These are phyloP conservation scores for Tetradesmus lagerheimii DNA, from an alignment of 139 green algal genomes.

Conservation along the genomic window DNA sequence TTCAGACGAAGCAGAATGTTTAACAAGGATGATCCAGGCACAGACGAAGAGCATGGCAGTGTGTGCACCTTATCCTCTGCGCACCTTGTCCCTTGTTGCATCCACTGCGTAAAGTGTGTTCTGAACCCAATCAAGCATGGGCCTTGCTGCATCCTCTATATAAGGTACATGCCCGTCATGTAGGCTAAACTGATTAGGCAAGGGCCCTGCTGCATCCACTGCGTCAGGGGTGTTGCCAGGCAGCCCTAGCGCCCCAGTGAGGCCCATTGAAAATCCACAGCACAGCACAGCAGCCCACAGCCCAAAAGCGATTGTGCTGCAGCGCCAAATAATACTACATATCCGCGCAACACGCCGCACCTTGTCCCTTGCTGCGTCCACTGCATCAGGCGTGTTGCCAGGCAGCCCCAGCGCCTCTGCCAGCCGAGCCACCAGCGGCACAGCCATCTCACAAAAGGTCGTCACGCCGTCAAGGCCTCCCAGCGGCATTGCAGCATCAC, in stretches of 20 bases:
- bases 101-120: conserved; percentile 81
- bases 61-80: not conserved
- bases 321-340: too few relatives aligned
- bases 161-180: too few relatives aligned
- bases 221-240: conserved; percentile 71
- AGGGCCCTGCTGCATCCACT: conserved; percentile 87
- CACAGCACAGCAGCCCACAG: too few relatives aligned
- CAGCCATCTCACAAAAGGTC: conserved; percentile 93
- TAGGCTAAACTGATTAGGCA: too few relatives aligned
- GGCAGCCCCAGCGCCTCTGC: conserved; percentile 86
- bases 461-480: conserved; percentile 86
- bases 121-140: too few relatives aligned
- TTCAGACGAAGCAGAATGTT: too few relatives aligned
- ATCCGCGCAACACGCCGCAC: too few relatives aligned
- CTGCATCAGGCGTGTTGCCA: conserved; percentile 68
- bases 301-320: too few relatives aligned
- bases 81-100: conserved; percentile 87
- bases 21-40: too few relatives aligned
- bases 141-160: too few relatives aligned
- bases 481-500: conserved; percentile 48
- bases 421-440: conserved; percentile 85
- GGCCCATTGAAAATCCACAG: too few relatives aligned
- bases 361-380: conserved; percentile 92
- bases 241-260: conserved; percentile 82
- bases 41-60: not conserved